Evolutionary conservation across 768 basidiomycete genomes (phyloP).

Genomic region (Suillus placidus): DNA sequence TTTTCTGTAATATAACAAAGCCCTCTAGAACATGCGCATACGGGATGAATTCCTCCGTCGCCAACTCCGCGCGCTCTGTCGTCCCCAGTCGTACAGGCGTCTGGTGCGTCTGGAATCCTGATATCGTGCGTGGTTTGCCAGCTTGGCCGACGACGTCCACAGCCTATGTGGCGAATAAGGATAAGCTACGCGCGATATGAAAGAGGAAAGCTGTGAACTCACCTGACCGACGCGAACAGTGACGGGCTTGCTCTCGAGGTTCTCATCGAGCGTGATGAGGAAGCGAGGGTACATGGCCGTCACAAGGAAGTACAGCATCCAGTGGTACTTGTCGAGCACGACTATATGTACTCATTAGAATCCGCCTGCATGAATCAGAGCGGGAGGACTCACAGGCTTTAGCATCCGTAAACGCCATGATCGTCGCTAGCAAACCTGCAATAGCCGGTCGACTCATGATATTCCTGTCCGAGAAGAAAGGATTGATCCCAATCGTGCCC

Average conservation of each 20-base stretch:
- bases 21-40: conserved; percentile 91
- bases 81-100: conserved; percentile 95
- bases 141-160: conserved; percentile 98
- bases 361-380: not conserved
- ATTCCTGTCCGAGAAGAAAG: conserved; percentile 91
- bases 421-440: conserved; percentile 83
- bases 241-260: conserved; percentile 81
- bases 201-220: conserved; percentile 22
- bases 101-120: conserved; percentile 97
- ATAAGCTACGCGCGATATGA: not conserved
- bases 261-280: conserved; percentile 95
- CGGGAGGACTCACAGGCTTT: conserved; percentile 75
- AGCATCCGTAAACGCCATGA: conserved; percentile 93
- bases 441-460: conserved; percentile 89
- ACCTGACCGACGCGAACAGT: conserved; percentile 95
- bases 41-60: conserved; percentile 95
- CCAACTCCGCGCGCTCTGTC: conserved; percentile 92
- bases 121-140: conserved; percentile 94
- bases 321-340: conserved; percentile 92
- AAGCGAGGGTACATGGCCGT: conserved; percentile 98
- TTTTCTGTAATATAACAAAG: conserved; percentile 89
- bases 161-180: conserved; percentile 52
- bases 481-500: conserved; percentile 95
- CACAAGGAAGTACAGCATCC: conserved; percentile 97
- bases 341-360: conserved; percentile 48